Evolutionary conservation across 2,329 filamentous ascomycete genomes (phyloP), one percentile per base, ranked within the genome.

Genomic region (Diplodia seriata): DNA sequence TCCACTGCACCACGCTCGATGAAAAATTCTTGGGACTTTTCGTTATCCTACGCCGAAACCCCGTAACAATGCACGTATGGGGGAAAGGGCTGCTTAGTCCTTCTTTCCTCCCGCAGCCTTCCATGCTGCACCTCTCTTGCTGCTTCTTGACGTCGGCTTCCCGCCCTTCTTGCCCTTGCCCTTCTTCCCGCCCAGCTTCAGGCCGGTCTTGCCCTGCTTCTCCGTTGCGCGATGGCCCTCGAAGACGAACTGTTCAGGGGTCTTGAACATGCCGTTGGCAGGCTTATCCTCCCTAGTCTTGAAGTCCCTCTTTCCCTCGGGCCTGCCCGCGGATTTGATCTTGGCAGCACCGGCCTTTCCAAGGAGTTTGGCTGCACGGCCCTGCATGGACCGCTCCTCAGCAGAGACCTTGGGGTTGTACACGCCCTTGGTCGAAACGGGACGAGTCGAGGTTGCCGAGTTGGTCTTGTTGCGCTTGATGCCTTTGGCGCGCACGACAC

Each of bases 401-500:
- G 89, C 85, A 1, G 90, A 89, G 56, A 86, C 80, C 80, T 94
- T 95, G 68, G 88, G 87, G 69, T 85, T 87, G 79, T 94, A 92
- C 68, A 83, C 85, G 81, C 72, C 80, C 81, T 78, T 75, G 12
- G 72, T 68, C 4, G 70, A 69, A 6, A 43, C 75, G 81, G 71
- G 61, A 68, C 71, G 61, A 47, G 65, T 62, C 70, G 70, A 74
- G 12, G 70, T 49, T 11, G 69, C 65, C n/a, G 68, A 57, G 49
- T 65, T 70, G 18, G 62, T 70, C 69, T 77, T 76, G 70, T 82
- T 81, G 40, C 76, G 76, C 73, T 81, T 81, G 65, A 81, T 73
- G 38, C 91, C 91, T 79, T 93, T 94, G 75, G 95, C 95, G 69
- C 95, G 89, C 57, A 88, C 90, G 56, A 99, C 94, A 66, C 95